These are phyloP conservation scores for Wickerhamiella azymoides DNA, from an alignment of 805 yeast genomes.

Conservation along the genomic window DNA sequence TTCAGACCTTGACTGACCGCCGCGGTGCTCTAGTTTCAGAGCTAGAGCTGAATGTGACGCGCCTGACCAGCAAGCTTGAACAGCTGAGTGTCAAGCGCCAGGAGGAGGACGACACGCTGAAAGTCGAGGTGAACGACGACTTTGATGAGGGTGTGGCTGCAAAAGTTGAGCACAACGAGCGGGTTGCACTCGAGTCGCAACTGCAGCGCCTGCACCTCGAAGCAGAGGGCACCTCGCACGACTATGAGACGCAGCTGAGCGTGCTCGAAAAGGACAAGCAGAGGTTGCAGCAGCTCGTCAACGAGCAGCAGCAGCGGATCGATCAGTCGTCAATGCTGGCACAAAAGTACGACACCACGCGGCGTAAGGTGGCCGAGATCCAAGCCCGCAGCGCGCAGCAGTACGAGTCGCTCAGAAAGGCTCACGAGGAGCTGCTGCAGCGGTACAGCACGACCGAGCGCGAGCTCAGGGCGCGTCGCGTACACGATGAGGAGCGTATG, in stretches of 20 bases:
- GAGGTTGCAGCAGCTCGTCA: background rate
- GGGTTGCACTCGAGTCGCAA: constrained; percentile 3
- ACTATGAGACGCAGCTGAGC: constrained; percentile 7
- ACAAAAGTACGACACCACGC: constrained; percentile 1
- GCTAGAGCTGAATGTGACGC: constrained; percentile 13
- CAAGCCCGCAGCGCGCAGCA: constrained; percentile 10
- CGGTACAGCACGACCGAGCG: constrained; percentile 20
- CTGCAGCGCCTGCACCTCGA: constrained; percentile 1
- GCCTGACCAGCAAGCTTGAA: constrained; percentile 7
- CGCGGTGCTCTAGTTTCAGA: constrained; percentile 20
- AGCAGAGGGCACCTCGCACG: constrained; percentile 1
- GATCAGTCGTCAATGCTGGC: background rate
- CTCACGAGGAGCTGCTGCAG: constrained; percentile 20
- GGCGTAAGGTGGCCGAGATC: constrained; percentile 12
- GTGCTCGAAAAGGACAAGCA: background rate
- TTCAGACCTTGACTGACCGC: constrained; percentile 23
- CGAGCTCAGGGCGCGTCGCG: constrained; percentile 19
- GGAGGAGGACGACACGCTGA: constrained; percentile 3
- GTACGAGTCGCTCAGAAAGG: constrained; percentile 16
- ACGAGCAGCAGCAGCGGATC: constrained; percentile 3
- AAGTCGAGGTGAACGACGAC: background rate
- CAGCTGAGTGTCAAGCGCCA: constrained; percentile 11
- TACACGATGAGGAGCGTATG: constrained; percentile 21
- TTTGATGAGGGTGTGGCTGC: background rate
- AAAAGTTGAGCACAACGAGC: background rate